Conservation (phyloP, 306 rosid genomes). For the Inga leiocalycina region DNA sequence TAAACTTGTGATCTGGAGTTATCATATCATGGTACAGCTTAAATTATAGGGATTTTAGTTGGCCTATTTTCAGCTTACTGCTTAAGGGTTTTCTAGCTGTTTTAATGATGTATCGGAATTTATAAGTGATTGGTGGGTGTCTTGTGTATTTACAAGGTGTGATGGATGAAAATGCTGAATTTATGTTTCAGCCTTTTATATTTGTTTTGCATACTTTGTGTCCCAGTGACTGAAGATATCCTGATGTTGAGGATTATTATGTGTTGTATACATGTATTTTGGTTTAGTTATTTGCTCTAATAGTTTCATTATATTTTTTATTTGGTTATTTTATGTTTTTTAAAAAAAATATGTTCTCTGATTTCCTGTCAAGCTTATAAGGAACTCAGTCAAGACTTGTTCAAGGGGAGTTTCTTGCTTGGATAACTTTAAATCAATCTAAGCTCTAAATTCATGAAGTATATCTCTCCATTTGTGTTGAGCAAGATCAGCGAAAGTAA, state of each 20-base stretch:
- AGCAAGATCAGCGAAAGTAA: no score
- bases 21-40: background rate
- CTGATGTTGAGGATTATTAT: background rate
- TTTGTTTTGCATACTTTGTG: background rate
- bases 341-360: background rate
- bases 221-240: background rate
- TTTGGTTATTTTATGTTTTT: background rate
- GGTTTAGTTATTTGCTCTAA: background rate
- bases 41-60: constrained; percentile 20
- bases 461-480: no score
- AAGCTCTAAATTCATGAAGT: no score
- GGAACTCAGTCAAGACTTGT: no score
- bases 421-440: no score
- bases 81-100: constrained; percentile 12
- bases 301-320: background rate
- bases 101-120: background rate
- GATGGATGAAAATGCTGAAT: constrained; percentile 4
- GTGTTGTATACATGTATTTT: background rate
- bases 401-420: no score
- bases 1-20: background rate
- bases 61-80: constrained; percentile 15
- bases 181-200: background rate
- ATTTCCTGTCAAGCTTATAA: no score
- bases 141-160: background rate
- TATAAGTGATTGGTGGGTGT: background rate